Conservation (phyloP, 2,329 filamentous ascomycete genomes). For the Botrytis byssoidea region DNA sequence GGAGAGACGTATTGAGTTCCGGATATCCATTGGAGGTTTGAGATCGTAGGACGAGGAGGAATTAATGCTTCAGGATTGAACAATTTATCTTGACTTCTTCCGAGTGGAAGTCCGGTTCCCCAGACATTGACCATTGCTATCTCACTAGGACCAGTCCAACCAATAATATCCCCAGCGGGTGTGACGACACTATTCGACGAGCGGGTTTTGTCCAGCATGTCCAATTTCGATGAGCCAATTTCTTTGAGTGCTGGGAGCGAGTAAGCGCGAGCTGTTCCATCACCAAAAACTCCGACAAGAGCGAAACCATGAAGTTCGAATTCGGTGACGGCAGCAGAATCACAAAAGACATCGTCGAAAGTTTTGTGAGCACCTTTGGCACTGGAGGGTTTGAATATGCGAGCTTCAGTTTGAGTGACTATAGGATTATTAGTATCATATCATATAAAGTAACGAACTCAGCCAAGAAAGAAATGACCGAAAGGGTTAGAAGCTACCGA, state of each 20-base stretch:
- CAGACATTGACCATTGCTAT: slow-evolving; percentile 80
- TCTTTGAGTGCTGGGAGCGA: slow-evolving; percentile 88
- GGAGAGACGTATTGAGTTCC: slow-evolving; percentile 90
- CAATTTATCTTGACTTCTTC: slow-evolving; percentile 66
- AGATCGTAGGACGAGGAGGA: slow-evolving; percentile 86
- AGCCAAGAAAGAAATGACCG: background rate
- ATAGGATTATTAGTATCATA: slow-evolving; percentile 23
- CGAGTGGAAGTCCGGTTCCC: slow-evolving; percentile 67
- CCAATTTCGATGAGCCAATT: slow-evolving; percentile 65
- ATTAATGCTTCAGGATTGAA: slow-evolving; percentile 73
- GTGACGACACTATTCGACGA: slow-evolving; percentile 69
- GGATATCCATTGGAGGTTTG: slow-evolving; percentile 93
- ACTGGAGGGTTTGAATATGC: slow-evolving; percentile 81
- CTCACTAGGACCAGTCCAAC: slow-evolving; percentile 87
- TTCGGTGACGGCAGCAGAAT: slow-evolving; percentile 74
- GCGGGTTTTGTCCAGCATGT: slow-evolving; percentile 72
- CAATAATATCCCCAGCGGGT: slow-evolving; percentile 76
- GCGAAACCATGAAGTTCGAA: slow-evolving; percentile 74
- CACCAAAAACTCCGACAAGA: slow-evolving; percentile 80
- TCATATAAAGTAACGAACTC: too few species aligned
- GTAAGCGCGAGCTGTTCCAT: slow-evolving; percentile 75
- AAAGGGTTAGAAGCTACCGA: background rate
- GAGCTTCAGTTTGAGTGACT: slow-evolving; percentile 68
- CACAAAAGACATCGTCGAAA: slow-evolving; percentile 79
- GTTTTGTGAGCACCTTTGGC: slow-evolving; percentile 89